Evolutionary conservation across 1,139 yeast species (phyloP).

Genomic region (Saccharomyces hybrid): DNA sequence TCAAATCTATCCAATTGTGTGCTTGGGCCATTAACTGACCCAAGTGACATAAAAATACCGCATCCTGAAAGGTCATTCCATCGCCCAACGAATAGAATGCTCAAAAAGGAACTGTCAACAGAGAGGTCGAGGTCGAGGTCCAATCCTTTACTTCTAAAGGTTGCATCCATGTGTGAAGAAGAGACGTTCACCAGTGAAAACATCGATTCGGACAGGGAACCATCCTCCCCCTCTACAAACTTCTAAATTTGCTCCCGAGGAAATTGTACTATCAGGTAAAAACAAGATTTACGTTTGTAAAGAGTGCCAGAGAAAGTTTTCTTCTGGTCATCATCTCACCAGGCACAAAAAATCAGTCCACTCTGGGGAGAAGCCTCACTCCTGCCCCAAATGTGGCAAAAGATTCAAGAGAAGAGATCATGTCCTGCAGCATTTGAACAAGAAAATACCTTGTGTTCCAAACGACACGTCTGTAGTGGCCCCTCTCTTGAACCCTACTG

Average conservation of each 20-base stretch:
- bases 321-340: slow-evolving; percentile 34
- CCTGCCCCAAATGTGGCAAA: slow-evolving; percentile 35
- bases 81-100: not conserved
- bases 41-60: not conserved
- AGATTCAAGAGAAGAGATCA: slow-evolving; percentile 34
- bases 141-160: not conserved
- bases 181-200: not conserved
- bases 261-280: slow-evolving; percentile 29
- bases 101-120: not conserved
- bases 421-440: slow-evolving; percentile 33
- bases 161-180: not conserved
- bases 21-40: not conserved
- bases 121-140: not conserved
- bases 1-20: not conserved
- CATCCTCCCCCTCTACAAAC: slow-evolving; percentile 9
- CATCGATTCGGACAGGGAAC: not conserved
- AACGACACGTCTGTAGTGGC: slow-evolving; percentile 7
- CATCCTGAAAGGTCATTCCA: not conserved
- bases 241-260: slow-evolving; percentile 25
- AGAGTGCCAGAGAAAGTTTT: slow-evolving; percentile 32
- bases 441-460: slow-evolving; percentile 31
- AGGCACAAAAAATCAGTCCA: slow-evolving; percentile 34
- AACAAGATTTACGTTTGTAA: slow-evolving; percentile 33
- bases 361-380: slow-evolving; percentile 33
- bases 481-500: not conserved